Base-by-base conservation (phyloP, 164 flowering plant genomes). In the Nymphaea thermarum region DNA sequence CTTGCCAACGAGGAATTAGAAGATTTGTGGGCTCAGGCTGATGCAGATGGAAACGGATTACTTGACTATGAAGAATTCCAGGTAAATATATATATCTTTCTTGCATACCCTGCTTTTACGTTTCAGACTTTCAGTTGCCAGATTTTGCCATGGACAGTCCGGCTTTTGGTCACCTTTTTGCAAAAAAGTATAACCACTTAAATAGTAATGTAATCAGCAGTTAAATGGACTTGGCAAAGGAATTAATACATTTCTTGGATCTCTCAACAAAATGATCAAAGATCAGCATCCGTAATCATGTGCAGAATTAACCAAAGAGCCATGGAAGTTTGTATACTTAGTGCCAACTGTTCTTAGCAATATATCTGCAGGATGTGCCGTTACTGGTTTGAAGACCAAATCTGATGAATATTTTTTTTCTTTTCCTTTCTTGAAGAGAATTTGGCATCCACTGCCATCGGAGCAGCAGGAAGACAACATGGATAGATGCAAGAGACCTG, bases 21-120 rank as follows among this genome's bases (percentile, higher is more conserved):
- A 69, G 98, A 91, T 55, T 72, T 94, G 77, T 94, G 99, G 99
- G 74, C 61, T 64, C 90, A 88, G 76, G 91, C 86, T n/a, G 98
- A 90, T 69, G 75, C 71, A 44, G 90, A 90, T 79, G 90, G 91
- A 71, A 81, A 87, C 72, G 91, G 93, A 14, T 69, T 84, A 68
- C 75, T 94, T 77, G 94, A 86, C 81, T 86, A 82, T 68, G 67
- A 77, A 60, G 91, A 91, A 76, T 90, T 94, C 81, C 85, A 84
- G 96, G 98, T 93, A 81, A 71, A 10, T 25, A 43, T n/a, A 43
- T n/a, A 41, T 61, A 10, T 62, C 64, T 62, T 41, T 12, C 42
- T 62, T 17, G 42, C 18, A 17, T 6, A 17, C 6, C 41, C 17
- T 44, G 36, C 43, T 44, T 45, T 2, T 25, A 25, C 36, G 51